Percentiles rank a stretch among this genome's conserved stretches.
Evolutionary conservation across 164 flowering plant genomes (phyloP).

Genomic region (Tinospora cordifolia): DNA sequence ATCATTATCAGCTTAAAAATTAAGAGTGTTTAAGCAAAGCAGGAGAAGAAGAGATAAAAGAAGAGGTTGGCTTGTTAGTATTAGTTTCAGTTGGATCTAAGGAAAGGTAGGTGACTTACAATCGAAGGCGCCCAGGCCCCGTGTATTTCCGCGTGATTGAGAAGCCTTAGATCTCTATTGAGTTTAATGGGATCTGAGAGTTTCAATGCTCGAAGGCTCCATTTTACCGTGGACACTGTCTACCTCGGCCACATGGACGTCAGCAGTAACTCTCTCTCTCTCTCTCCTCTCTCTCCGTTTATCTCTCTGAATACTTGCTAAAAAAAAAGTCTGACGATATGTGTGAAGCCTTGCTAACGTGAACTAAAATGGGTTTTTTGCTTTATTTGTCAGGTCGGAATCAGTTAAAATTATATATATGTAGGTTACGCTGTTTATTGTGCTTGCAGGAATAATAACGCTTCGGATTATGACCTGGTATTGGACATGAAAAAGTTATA

Average conservation of each 20-base stretch:
- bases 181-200: not conserved
- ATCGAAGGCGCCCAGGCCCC: slow-evolving; percentile 3
- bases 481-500: too few relatives aligned
- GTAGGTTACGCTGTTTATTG: too few relatives aligned
- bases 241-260: not conserved
- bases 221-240: not conserved
- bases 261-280: too few relatives aligned
- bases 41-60: not conserved
- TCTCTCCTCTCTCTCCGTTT: too few relatives aligned
- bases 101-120: slow-evolving; percentile 2
- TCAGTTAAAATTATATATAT: too few relatives aligned
- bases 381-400: too few relatives aligned
- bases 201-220: not conserved
- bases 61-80: not conserved
- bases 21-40: not conserved
- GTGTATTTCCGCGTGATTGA: not conserved
- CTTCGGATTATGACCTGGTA: too few relatives aligned
- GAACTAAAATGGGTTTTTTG: too few relatives aligned
- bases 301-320: too few relatives aligned
- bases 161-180: not conserved
- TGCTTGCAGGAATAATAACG: too few relatives aligned
- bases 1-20: not conserved
- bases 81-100: slow-evolving; percentile 15
- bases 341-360: too few relatives aligned
- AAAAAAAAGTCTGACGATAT: too few relatives aligned